Evolutionary conservation across 768 basidiomycete species (phyloP), one percentile per base, ranked within the genome.

Genomic region (Kondoa malvinella): DNA sequence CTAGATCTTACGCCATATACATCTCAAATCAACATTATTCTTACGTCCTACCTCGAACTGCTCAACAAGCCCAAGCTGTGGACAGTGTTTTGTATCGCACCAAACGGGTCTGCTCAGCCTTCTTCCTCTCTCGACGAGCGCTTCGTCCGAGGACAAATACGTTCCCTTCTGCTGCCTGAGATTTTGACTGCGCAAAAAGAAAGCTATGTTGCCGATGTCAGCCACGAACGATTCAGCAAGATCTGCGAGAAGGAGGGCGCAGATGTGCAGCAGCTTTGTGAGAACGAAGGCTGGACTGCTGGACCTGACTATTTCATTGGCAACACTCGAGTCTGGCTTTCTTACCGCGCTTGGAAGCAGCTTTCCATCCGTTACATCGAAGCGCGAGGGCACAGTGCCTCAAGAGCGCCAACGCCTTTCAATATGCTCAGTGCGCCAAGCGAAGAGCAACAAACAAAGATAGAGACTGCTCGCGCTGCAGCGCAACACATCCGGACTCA

Each of bases 61-160:
- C 80, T 96, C 29, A 85, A 87, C 66, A 70, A 71, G 4, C 87
- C 92, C 78, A 79, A 84, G 1, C 80, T 86, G 4, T 97, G 92
- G 94, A 86, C 84, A 72, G 82, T 96, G 25, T 89, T 92, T 78
- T 92, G 92, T 73, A 78, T 99, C 74, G 89, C 87, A 76, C 92
- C 92, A 1, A 99, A 97, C 74, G 94, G 96, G 79, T 86, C 88
- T 32, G 90, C 92, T 74, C 78, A 95, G 26, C 89, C 94, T 33
- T 50, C 40, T 8, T 89, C 92, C 75, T 90, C 95, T 75, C 79
- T 96, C 67, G 94, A 96, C 79, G 87, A 88, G 3, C 81, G 92
- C 58, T 86, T 86, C 31, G 87, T 95, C 34, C 92, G 91, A 76
- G 87, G 87, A 0, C 94, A 96, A 78, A 86, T 96, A 57, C 81